Percentiles rank a stretch among this genome's conserved stretches.
Evolutionary conservation across 495 filamentous ascomycete genomes (phyloP).

Genomic region (Talaromyces ruber): DNA sequence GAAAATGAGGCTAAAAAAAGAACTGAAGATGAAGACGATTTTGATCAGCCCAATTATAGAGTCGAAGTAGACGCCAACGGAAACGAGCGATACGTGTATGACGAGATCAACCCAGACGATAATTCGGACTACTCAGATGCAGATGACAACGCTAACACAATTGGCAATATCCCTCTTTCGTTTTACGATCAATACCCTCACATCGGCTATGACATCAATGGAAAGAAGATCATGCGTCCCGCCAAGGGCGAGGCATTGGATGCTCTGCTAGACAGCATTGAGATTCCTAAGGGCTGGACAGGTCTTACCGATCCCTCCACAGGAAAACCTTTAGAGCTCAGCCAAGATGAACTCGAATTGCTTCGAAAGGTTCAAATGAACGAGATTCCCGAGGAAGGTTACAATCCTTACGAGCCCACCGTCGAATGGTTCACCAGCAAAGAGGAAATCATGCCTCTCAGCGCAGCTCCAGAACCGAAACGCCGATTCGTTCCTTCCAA

Average conservation of each 20-base stretch:
- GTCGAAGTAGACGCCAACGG: constrained; percentile 62
- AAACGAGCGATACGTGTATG: constrained; percentile 66
- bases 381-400: constrained; percentile 76
- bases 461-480: constrained; percentile 91
- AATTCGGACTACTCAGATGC: constrained; percentile 90
- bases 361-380: constrained; percentile 85
- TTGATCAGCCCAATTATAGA: constrained; percentile 31
- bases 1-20: constrained; percentile 13
- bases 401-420: constrained; percentile 86
- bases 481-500: constrained; percentile 95
- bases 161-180: constrained; percentile 85
- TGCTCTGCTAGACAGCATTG: constrained; percentile 89
- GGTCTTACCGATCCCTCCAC: constrained; percentile 89
- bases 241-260: constrained; percentile 91
- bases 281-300: constrained; percentile 97
- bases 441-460: constrained; percentile 88
- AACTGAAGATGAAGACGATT: constrained; percentile 11
- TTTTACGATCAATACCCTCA: constrained; percentile 98
- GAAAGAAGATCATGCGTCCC: constrained; percentile 92
- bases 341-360: constrained; percentile 80
- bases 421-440: constrained; percentile 90
- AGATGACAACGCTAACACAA: constrained; percentile 73
- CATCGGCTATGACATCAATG: constrained; percentile 98
- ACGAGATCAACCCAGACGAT: constrained; percentile 90
- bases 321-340: constrained; percentile 83